Base-by-base conservation (phyloP, 352 stramenopile genomes). In the Globisporangium takayamanum region DNA sequence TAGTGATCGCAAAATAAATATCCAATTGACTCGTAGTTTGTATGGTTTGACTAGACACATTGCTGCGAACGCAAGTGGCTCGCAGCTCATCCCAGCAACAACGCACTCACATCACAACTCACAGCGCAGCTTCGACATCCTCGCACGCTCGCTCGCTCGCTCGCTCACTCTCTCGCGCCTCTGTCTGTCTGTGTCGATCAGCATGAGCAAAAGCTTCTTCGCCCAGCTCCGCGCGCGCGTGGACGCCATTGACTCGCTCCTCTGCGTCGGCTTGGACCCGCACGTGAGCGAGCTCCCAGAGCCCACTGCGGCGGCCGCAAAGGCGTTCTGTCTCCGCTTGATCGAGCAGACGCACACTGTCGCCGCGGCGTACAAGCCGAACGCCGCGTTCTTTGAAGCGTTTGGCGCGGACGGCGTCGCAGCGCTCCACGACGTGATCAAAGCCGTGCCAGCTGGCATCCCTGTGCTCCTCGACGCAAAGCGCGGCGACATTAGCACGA, bases 321-420 rank as follows among this genome's bases (percentile, higher is more conserved):
- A 97, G 70, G 69, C 70, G 26, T 99, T 99, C 76, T 99, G 96
- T 76, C 78, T 95, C 47, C 83, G 73, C 33, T 78, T 99, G 48
- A 98, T 99, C 62, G 83, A 97, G 50, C 84, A 94, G 52, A 99
- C 97, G 16, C 76, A 95, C 46, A 77, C 94, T 22, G 83, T 97
- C 46, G 94, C 96, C 2, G 92, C 94, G 11, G 91, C 87, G 41
- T 99, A 98, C 88, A 99, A 99, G 75, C 97, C 97, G 30, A 99
- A 99, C 78, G 94, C 95, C 56, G 97, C 97, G 6, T 99, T 99
- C 75, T 99, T 99, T 69, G 97, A 99, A 59, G 82, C 80, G 15
- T 94, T 94, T 55, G 87, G 86, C 37, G 74, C 79, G 11, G 87
- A 94, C 41, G 97, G 97, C 50, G 75, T 96, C 57, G 69, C 73